Conservation (phyloP, 257 asterid genomes). For the Ligustrum vulgare region DNA sequence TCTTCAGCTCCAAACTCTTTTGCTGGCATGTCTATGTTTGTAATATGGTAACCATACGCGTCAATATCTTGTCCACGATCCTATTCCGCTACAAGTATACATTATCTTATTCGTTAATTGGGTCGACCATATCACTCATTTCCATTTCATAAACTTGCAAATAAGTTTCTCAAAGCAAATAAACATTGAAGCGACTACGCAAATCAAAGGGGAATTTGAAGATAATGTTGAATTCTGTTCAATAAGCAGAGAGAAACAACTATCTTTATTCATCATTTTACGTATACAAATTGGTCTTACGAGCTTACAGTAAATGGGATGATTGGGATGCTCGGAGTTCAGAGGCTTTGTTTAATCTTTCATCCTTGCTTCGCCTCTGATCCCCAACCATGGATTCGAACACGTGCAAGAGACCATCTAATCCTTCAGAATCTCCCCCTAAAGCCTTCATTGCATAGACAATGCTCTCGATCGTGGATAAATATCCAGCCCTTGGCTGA, state of each 20-base stretch:
- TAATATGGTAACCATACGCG: background rate
- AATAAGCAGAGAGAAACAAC: background rate
- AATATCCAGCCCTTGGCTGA: conserved; percentile 77
- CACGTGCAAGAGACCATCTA: conserved; percentile 69
- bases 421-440: conserved; percentile 54
- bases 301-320: background rate
- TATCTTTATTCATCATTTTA: background rate
- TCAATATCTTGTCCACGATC: background rate
- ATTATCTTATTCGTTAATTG: background rate
- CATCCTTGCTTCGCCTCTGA: conserved; percentile 71
- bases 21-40: background rate
- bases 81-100: background rate
- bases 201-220: background rate
- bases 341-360: conserved; percentile 48
- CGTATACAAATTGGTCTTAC: background rate
- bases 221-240: background rate
- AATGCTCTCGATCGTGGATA: conserved; percentile 94
- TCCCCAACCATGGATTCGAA: conserved; percentile 87
- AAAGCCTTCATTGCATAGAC: conserved; percentile 78
- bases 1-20: background rate
- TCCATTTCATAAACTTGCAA: no score
- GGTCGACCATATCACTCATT: background rate
- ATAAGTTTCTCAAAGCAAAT: background rate
- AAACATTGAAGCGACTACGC: background rate
- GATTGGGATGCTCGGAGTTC: conserved; percentile 14